Evolutionary conservation across 805 yeast genomes (phyloP), one percentile per base, ranked within the genome.

Genomic region (Sugiyamaella smithiae): DNA sequence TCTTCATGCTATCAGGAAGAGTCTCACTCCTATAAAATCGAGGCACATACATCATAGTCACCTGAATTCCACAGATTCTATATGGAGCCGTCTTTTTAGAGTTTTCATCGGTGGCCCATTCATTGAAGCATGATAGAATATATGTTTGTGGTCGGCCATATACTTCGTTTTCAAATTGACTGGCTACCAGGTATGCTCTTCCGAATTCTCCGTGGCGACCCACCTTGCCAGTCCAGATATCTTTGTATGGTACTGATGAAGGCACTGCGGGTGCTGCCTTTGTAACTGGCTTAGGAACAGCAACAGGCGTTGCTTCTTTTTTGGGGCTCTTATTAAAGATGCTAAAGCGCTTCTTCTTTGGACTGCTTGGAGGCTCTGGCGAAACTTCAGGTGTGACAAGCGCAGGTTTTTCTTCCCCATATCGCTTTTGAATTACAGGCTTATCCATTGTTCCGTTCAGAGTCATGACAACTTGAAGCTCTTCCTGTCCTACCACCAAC

Each of bases 61-160:
- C 73, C 52, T 77, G 77, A 31, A 82, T 59, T 16, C 72, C 67
- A 20, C 80, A 93, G 48, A 86, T 75, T 40, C 74, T 43, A 38
- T 41, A 50, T 5, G 57, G 31, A 3, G 28, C 14, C 22, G 16
- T 7, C 41, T 38, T 33, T 11, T 31, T 25, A 12, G 33, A 28
- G 29, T 36, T 12, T 20, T 32, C 25, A 22, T 43, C 38, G 22
- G 33, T 36, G 7, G 51, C 32, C 97, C 97, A 91, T 63, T 88
- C 96, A 61, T 88, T 89, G 64, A 78, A 80, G 56, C 89, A 76
- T 7, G 84, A 78, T 38, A 88, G 60, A 38, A 74, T 71, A 61
- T 80, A 80, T 41, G 70, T 72, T 49, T 70, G 68, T 0, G 80
- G 70, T 42, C 68, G 64, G 14, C 87, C 84, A 14, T 75, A 77